Conservation (phyloP, 2,329 filamentous ascomycete species). For the Fusarium bulbicola region DNA sequence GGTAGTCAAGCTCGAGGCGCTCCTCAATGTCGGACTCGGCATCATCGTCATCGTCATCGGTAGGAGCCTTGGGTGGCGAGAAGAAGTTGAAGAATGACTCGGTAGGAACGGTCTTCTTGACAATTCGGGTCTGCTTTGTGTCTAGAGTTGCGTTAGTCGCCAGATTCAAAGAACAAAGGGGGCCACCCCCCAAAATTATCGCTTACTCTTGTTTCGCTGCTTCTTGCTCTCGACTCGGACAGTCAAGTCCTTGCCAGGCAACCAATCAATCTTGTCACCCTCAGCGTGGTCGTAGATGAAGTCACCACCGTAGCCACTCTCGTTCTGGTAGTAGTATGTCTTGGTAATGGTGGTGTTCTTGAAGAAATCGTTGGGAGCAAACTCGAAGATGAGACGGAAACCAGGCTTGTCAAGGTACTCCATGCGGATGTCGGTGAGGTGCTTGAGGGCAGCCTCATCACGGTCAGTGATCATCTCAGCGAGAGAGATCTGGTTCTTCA, state of each 20-base stretch:
- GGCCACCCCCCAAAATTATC: not conserved
- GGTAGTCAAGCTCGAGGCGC: constrained; percentile 97
- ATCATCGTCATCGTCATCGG: constrained; percentile 75
- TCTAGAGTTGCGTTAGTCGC: constrained; percentile 62
- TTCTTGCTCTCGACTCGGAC: constrained; percentile 98
- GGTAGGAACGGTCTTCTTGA: constrained; percentile 98
- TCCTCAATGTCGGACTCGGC: constrained; percentile 93
- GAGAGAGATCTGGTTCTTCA: constrained; percentile 99
- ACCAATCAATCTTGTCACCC: constrained; percentile 98
- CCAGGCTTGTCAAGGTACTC: constrained; percentile 98
- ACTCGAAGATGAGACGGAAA: constrained; percentile 98
- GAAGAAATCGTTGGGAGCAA: constrained; percentile 95
- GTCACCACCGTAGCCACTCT: constrained; percentile 97
- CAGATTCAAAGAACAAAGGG: not conserved
- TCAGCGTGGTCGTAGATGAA: constrained; percentile 99
- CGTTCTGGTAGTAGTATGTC: constrained; percentile 99
- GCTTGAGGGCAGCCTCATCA: constrained; percentile 92
- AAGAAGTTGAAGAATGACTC: constrained; percentile 99
- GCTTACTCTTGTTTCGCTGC: constrained; percentile 97
- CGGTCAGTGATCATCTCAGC: constrained; percentile 99
- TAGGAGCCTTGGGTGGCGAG: constrained; percentile 88
- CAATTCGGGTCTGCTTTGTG: constrained; percentile 98
- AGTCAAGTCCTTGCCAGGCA: constrained; percentile 90
- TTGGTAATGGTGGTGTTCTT: constrained; percentile 97
- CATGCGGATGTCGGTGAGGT: constrained; percentile 94